phyloP scores from a whole-genome alignment of 2,329 filamentous ascomycete genomes.

The Sporothrix protearum region DNA sequence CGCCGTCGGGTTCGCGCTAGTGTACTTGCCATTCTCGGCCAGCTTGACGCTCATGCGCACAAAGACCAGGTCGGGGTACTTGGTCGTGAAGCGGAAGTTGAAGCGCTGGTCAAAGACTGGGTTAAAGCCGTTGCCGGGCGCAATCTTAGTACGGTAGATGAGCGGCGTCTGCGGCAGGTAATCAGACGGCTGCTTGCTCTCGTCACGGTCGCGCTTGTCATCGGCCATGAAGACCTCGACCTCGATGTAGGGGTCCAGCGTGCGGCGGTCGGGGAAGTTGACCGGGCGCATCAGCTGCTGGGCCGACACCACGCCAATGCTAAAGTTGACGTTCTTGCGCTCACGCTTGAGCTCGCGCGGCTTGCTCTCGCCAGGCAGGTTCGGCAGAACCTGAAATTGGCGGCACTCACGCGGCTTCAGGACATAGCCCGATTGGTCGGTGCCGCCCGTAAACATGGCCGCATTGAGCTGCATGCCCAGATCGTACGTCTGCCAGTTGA shows the following conservation, averaged over 20 bases:
- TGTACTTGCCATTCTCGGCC: slow-evolving; percentile 70
- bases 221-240: slow-evolving; percentile 93
- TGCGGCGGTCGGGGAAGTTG: slow-evolving; percentile 52
- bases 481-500: slow-evolving; percentile 99
- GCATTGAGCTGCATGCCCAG: slow-evolving; percentile 93
- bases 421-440: slow-evolving; percentile 85
- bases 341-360: slow-evolving; percentile 61
- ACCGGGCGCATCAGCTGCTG: slow-evolving; percentile 86
- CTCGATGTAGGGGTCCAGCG: slow-evolving; percentile 89
- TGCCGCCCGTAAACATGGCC: slow-evolving; percentile 92
- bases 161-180: slow-evolving; percentile 20
- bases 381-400: slow-evolving; percentile 60
- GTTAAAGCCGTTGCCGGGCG: slow-evolving; percentile 88
- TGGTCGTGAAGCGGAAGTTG: slow-evolving; percentile 81
- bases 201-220: slow-evolving; percentile 85
- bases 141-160: slow-evolving; percentile 68
- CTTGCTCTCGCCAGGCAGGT: slow-evolving; percentile 46
- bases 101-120: slow-evolving; percentile 79
- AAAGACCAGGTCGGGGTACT: slow-evolving; percentile 89
- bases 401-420: slow-evolving; percentile 86
- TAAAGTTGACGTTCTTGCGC: slow-evolving; percentile 79
- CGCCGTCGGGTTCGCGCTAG: slow-evolving; percentile 62
- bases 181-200: slow-evolving; percentile 62
- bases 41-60: slow-evolving; percentile 90
- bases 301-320: slow-evolving; percentile 84